Conservation (phyloP, 2,329 filamentous ascomycete species). For the Penicillium sp. region DNA sequence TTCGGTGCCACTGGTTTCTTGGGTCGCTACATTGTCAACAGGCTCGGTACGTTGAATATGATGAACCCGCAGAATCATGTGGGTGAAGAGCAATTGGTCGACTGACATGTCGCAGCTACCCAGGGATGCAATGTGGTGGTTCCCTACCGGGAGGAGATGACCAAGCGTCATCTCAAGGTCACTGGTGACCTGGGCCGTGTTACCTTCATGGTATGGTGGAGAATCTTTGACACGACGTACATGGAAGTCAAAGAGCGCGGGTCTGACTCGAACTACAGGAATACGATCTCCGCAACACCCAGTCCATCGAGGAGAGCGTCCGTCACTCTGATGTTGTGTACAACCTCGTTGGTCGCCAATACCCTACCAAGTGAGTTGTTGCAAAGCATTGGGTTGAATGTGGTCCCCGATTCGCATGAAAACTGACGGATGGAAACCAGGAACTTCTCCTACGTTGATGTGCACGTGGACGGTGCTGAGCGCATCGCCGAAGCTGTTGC, state of each 20-base stretch:
- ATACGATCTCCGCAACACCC: constrained; percentile 89
- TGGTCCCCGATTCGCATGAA: neutral
- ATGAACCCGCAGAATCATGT: neutral
- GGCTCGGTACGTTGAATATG: constrained; percentile 58
- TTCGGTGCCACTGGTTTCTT: constrained; percentile 96
- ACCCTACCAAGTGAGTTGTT: constrained; percentile 76
- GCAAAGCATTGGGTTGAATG: neutral
- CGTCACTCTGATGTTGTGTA: constrained; percentile 96
- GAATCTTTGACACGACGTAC: neutral
- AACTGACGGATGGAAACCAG: constrained; percentile 44
- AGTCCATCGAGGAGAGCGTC: constrained; percentile 93
- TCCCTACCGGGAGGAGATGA: constrained; percentile 95
- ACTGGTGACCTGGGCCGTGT: constrained; percentile 90
- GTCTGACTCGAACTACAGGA: constrained; percentile 51
- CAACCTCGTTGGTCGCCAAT: constrained; percentile 89
- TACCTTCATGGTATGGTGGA: constrained; percentile 63
- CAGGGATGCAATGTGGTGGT: constrained; percentile 91
- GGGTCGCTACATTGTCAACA: constrained; percentile 95
- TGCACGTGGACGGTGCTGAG: constrained; percentile 86
- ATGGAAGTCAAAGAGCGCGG: neutral
- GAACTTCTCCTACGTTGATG: constrained; percentile 90
- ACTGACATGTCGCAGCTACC: constrained; percentile 56
- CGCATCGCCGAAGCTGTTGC: constrained; percentile 90
- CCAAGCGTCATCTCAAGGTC: constrained; percentile 92
- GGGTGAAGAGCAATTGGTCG: neutral